phyloP scores from a whole-genome alignment of 345 rosid species.

The Hirschfeldia incana region DNA sequence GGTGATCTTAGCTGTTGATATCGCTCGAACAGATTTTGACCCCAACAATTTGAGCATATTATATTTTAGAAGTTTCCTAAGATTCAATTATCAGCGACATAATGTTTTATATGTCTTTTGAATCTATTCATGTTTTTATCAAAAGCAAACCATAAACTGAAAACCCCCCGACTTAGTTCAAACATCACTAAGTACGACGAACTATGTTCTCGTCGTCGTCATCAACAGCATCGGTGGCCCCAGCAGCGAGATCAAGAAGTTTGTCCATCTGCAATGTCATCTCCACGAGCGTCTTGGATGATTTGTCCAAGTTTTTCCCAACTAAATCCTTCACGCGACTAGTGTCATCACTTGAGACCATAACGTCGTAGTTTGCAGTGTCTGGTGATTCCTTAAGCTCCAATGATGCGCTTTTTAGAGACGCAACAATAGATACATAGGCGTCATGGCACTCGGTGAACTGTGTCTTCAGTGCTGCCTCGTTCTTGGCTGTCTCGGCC shows the following conservation, averaged over 20 bases:
- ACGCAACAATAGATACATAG: conserved; percentile 19
- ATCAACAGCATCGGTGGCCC: conserved; percentile 29
- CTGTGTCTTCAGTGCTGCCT: neutral
- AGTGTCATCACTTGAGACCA: conserved; percentile 23
- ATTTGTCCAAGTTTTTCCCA: conserved; percentile 14
- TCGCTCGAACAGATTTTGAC: neutral
- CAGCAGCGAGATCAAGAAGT: conserved; percentile 37
- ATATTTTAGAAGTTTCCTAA: conserved; percentile 4
- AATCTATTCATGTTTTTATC: neutral
- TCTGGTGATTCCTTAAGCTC: conserved; percentile 23
- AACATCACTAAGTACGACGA: conserved; percentile 32
- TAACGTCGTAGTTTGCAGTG: conserved; percentile 35
- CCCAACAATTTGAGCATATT: neutral
- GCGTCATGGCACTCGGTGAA: conserved; percentile 31
- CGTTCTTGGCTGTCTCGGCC: conserved; percentile 19
- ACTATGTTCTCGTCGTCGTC: conserved; percentile 24
- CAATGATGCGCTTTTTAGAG: conserved; percentile 21
- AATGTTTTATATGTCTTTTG: neutral
- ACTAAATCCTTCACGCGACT: neutral
- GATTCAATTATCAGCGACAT: conserved; percentile 12
- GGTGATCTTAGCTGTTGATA: neutral
- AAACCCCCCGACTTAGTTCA: neutral
- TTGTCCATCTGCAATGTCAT: conserved; percentile 33
- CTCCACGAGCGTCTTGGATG: conserved; percentile 24
- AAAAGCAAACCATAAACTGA: conserved; percentile 22